Base-by-base conservation (phyloP, 306 rosid species). In the Vigna nakashimae region DNA sequence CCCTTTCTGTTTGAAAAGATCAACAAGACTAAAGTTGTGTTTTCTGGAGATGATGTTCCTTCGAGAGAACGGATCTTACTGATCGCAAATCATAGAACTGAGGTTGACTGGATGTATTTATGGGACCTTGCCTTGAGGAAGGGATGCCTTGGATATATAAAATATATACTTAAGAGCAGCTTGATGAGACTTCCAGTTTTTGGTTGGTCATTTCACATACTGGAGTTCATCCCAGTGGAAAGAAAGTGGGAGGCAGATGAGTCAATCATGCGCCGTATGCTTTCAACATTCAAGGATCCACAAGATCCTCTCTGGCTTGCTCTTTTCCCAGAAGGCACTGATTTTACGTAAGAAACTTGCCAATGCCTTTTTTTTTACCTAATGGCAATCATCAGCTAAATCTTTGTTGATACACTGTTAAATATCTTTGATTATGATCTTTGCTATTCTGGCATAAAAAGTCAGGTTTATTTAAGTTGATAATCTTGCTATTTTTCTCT, bases 241-340 rank as follows among this genome's bases (percentile, higher is more conserved):
- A 88, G 97, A 83, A 92, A 90, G 80, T 92, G 97, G 97, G 90
- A 92, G 79, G 86, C 86, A 10, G 95, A 92, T 53, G 82, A 87
- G 67, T 73, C 87, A 60, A 79, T 38, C 79, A 75, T 92, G 88
- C 88, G 65, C 69, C 80, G 12, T 13, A 90, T 92, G 93, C 93
- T 92, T 87, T 88, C 95, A 36, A 90, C 92, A 36, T 83, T 90
- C 71, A 84, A 84, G 65, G 90, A 92, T 87, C 87, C 90, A 9
- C 81, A 28, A 72, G 93, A 87, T 83, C 89, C 90, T 59, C 95
- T 92, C 30, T 92, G 93, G 97, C 95, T 92, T 80, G 93, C 89
- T n/a, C 90, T 92, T 76, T 90, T 92, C 84, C 97, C 97, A 5
- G 97, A 92, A 86, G 97, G 97, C 86, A 92, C 97, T 14, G 95